phyloP scores from a whole-genome alignment of 1,139 yeast genomes.

The Scheffersomyces cryptocercus region DNA sequence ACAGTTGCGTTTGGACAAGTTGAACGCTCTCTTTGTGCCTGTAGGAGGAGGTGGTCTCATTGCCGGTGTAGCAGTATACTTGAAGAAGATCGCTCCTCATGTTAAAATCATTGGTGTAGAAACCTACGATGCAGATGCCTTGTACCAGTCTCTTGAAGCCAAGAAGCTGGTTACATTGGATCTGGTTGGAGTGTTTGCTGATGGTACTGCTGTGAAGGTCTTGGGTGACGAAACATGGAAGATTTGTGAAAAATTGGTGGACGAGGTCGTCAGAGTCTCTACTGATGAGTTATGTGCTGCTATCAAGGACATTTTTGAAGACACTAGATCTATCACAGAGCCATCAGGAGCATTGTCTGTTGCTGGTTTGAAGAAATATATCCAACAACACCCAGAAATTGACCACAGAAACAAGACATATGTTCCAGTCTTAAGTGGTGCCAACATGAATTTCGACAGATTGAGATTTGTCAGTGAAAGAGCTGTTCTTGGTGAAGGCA shows the following conservation, averaged over 20 bases:
- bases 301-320: conserved; percentile 93
- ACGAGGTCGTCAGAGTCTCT: conserved; percentile 81
- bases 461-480: conserved; percentile 96
- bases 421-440: conserved; percentile 89
- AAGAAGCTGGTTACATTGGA: conserved; percentile 57
- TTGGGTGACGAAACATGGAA: conserved; percentile 92
- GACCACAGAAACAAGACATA: conserved; percentile 75
- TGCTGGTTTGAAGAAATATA: conserved; percentile 89
- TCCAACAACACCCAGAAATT: conserved; percentile 61
- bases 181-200: conserved; percentile 97
- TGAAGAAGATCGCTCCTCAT: conserved; percentile 97
- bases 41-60: conserved; percentile 98
- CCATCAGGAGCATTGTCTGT: conserved; percentile 97
- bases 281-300: conserved; percentile 99
- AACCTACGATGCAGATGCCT: conserved; percentile 91
- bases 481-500: conserved; percentile 96
- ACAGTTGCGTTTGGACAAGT: conserved; percentile 75
- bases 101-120: conserved; percentile 95
- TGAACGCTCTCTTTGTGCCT: conserved; percentile 87
- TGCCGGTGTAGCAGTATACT: conserved; percentile 86
- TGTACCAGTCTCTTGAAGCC: conserved; percentile 67
- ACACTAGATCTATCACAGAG: conserved; percentile 89
- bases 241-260: conserved; percentile 74
- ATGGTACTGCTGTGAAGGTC: conserved; percentile 95
- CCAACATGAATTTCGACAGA: conserved; percentile 97